Evolutionary conservation across 371 early-diverging fungal genomes (phyloP).

Genomic region (Syncephalastrum contaminatum): DNA sequence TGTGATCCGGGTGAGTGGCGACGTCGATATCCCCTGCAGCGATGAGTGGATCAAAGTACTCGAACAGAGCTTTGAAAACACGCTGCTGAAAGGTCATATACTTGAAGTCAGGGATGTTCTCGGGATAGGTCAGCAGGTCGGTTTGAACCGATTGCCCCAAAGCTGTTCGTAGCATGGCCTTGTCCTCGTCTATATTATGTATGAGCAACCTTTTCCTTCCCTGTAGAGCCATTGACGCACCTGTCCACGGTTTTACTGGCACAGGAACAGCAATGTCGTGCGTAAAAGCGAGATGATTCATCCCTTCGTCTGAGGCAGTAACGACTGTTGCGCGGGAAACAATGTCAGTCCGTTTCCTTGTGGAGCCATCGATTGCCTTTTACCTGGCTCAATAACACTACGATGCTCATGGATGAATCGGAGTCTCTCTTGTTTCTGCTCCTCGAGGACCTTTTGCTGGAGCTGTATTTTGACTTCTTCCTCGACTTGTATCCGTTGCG

Average conservation of each 20-base stretch:
- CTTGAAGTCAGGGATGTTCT: constrained; percentile 29
- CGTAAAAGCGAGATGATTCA: constrained; percentile 13
- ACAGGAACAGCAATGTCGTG: constrained; percentile 27
- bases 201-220: not conserved
- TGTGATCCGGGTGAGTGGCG: constrained; percentile 9
- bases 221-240: constrained; percentile 7
- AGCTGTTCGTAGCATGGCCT: constrained; percentile 7
- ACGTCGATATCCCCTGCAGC: constrained; percentile 24
- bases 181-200: constrained; percentile 12
- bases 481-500: not conserved
- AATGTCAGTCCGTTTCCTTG: not conserved
- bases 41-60: constrained; percentile 31
- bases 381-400: constrained; percentile 13
- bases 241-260: constrained; percentile 24
- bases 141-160: constrained; percentile 13
- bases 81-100: constrained; percentile 31
- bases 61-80: constrained; percentile 35
- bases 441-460: not conserved
- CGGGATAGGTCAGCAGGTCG: constrained; percentile 17
- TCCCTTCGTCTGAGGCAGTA: constrained; percentile 7
- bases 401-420: constrained; percentile 1
- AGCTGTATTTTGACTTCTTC: constrained; percentile 4
- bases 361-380: not conserved
- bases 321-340: constrained; percentile 6
- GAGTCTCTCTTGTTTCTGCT: constrained; percentile 1